Evolutionary conservation across 1,284 basidiomycete species (phyloP).

Genomic region (Tilletia indica): DNA sequence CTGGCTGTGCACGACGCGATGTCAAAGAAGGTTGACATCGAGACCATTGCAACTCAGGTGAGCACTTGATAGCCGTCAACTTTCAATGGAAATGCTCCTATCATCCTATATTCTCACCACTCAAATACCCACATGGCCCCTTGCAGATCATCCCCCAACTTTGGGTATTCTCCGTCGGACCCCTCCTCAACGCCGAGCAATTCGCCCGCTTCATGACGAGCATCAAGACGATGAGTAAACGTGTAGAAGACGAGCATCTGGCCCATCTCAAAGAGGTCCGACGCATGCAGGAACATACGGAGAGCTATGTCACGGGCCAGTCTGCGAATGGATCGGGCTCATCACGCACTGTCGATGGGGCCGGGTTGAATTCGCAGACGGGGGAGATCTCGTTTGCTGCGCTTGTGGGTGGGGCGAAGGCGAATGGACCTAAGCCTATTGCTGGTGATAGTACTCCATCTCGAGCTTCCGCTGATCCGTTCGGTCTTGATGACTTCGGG

Average conservation of each 20-base stretch:
- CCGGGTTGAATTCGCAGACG: conserved; percentile 28
- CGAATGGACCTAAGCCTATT: conserved; percentile 21
- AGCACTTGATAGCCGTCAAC: conserved; percentile 93
- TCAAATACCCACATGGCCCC: too few species aligned
- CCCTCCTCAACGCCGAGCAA: conserved; percentile 78
- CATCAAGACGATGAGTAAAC: conserved; percentile 63
- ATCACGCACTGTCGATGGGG: conserved; percentile 12
- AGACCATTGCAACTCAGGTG: conserved; percentile 76
- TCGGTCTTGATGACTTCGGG: conserved; percentile 31
- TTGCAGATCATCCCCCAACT: conserved; percentile 47
- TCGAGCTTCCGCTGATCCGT: conserved; percentile 30
- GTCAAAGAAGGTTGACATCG: conserved; percentile 89
- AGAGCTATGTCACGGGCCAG: conserved; percentile 30
- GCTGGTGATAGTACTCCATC: conserved; percentile 16
- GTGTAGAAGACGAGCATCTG: conserved; percentile 74
- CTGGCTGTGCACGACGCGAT: conserved; percentile 92
- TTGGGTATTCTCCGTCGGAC: conserved; percentile 49
- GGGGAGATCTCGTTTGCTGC: conserved; percentile 53
- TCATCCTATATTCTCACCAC: too few species aligned
- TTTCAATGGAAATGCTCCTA: neutral
- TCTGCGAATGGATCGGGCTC: conserved; percentile 21
- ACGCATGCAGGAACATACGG: conserved; percentile 46
- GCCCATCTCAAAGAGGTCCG: conserved; percentile 34
- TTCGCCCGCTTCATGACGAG: conserved; percentile 65
- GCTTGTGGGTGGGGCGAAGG: conserved; percentile 39